These are phyloP conservation scores for Colletotrichum musicola DNA, from an alignment of 2,329 filamentous ascomycete species.

Conservation along the genomic window DNA sequence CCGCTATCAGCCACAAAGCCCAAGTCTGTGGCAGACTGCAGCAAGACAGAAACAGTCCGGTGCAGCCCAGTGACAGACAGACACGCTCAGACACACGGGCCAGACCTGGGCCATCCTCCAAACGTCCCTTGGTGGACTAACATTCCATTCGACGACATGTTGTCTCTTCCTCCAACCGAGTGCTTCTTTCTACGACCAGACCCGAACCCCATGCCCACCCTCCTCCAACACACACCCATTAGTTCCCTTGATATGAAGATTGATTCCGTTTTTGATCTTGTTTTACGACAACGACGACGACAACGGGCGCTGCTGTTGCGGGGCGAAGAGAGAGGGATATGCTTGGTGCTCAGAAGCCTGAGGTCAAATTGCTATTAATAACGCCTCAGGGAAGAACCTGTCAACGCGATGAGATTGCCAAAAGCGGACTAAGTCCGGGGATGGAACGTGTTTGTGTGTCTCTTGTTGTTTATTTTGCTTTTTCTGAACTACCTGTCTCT, in stretches of 20 bases:
- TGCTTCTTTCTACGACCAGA: neutral
- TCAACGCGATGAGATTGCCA: conserved; percentile 37
- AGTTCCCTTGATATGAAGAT: conserved; percentile 1
- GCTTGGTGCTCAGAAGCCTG: conserved; percentile 17
- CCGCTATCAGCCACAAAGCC: conserved; percentile 21
- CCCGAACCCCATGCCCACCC: neutral
- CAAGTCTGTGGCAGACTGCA: neutral
- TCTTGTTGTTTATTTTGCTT: conserved; percentile 35
- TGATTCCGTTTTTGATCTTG: conserved; percentile 2
- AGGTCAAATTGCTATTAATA: conserved; percentile 24
- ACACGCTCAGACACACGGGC: conserved; percentile 5
- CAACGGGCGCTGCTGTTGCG: conserved; percentile 6
- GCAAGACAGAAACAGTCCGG: neutral
- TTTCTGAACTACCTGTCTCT: conserved; percentile 22
- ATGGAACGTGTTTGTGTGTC: conserved; percentile 24
- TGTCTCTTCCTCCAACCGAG: conserved; percentile 28
- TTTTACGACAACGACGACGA: neutral
- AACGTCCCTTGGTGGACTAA: conserved; percentile 27
- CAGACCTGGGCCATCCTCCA: conserved; percentile 18
- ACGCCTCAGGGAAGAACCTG: conserved; percentile 13
- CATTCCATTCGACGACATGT: conserved; percentile 31
- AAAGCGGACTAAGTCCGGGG: conserved; percentile 27
- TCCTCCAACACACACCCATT: conserved; percentile 1
- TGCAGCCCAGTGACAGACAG: conserved; percentile 1
- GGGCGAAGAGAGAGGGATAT: neutral